These are phyloP conservation scores for Aspergillus funiculosus DNA, from an alignment of 495 filamentous ascomycete species.

Conservation along the genomic window DNA sequence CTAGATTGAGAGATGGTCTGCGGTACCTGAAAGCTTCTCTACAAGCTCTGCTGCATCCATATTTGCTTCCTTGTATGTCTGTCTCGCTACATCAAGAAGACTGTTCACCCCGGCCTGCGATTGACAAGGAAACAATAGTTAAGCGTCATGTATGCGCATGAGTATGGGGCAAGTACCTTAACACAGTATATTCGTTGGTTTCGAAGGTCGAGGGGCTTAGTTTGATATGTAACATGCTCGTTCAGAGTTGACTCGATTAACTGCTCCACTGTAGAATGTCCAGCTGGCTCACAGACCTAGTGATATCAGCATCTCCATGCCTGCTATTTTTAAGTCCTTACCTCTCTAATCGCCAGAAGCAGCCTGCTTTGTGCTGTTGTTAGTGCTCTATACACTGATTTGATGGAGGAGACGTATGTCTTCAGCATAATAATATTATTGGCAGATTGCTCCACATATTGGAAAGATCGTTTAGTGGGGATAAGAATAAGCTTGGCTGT, in stretches of 20 bases:
- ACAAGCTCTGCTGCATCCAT: slow-evolving; percentile 69
- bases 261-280: slow-evolving; percentile 51
- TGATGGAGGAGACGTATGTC: slow-evolving; percentile 63
- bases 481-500: slow-evolving; percentile 57
- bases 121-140: background rate
- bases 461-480: slow-evolving; percentile 57
- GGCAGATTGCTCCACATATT: slow-evolving; percentile 68
- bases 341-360: slow-evolving; percentile 58
- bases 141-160: no score
- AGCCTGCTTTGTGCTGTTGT: slow-evolving; percentile 58
- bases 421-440: slow-evolving; percentile 89
- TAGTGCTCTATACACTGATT: slow-evolving; percentile 63
- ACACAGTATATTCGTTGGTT: slow-evolving; percentile 93
- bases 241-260: slow-evolving; percentile 72
- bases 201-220: slow-evolving; percentile 73
- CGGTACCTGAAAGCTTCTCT: slow-evolving; percentile 52
- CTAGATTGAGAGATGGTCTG: background rate
- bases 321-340: slow-evolving; percentile 17
- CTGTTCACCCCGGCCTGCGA: slow-evolving; percentile 73
- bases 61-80: slow-evolving; percentile 79
- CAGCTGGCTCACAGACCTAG: slow-evolving; percentile 58
- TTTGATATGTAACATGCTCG: slow-evolving; percentile 71
- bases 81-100: slow-evolving; percentile 78
- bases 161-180: slow-evolving; percentile 49
- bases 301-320: slow-evolving; percentile 5